Evolutionary conservation across 768 basidiomycete genomes (phyloP).

Genomic region (Albatrellus ellisii): DNA sequence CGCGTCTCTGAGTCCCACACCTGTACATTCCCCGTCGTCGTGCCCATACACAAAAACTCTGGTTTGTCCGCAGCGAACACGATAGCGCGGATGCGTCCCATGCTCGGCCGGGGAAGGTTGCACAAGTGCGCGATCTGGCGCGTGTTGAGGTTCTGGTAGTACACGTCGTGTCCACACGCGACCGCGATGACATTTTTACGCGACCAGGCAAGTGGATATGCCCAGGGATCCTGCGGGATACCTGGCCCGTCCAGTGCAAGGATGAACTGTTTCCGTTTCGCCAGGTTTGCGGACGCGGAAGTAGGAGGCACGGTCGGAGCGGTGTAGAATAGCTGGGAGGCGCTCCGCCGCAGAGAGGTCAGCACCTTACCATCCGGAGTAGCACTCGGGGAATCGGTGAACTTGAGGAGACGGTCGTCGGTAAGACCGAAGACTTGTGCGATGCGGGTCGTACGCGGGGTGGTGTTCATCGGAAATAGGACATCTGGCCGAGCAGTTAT

Average conservation of each 20-base stretch:
- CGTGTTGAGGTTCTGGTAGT: conserved; percentile 47
- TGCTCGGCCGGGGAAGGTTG: conserved; percentile 20
- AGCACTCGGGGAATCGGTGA: conserved; percentile 25
- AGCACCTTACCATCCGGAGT: conserved; percentile 28
- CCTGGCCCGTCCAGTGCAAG: conserved; percentile 56
- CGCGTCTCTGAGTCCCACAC: conserved; percentile 35
- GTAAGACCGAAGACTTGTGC: conserved; percentile 47
- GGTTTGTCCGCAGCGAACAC: conserved; percentile 36
- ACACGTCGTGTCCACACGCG: conserved; percentile 44
- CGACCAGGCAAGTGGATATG: conserved; percentile 53
- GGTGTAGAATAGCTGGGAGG: conserved; percentile 33
- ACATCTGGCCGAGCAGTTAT: conserved; percentile 38
- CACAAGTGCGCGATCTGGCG: conserved; percentile 40
- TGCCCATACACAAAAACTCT: conserved; percentile 37
- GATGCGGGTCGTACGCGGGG: conserved; percentile 56
- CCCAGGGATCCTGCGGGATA: conserved; percentile 37
- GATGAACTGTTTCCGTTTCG: conserved; percentile 36
- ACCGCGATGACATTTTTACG: conserved; percentile 45
- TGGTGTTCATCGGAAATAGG: conserved; percentile 41
- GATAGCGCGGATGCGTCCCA: conserved; percentile 31
- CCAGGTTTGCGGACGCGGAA: conserved; percentile 49
- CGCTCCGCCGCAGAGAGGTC: conserved; percentile 37
- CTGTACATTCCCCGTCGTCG: conserved; percentile 34
- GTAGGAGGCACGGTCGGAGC: conserved; percentile 21
- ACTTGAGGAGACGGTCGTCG: conserved; percentile 42